Conservation (phyloP, 2,329 filamentous ascomycete species). For the Neophaeococcomyces aloes region DNA sequence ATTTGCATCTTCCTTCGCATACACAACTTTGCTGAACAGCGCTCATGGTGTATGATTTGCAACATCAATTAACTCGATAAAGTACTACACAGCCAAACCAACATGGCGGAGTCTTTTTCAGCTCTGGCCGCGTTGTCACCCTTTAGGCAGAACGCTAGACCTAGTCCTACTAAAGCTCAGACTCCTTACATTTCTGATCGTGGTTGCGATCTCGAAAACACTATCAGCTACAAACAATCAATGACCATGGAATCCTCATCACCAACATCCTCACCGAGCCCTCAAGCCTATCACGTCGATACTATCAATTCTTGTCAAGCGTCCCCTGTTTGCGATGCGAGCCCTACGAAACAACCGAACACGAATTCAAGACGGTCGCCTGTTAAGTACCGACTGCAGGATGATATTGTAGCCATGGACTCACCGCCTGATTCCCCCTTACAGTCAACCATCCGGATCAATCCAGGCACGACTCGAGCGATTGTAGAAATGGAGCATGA, state of each 20-base stretch:
- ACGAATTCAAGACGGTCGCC: conserved; percentile 14
- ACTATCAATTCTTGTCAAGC: not conserved
- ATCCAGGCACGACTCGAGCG: conserved; percentile 21
- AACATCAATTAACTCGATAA: too few species aligned
- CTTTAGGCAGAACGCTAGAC: not conserved
- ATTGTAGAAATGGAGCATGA: conserved; percentile 23
- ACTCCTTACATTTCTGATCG: not conserved
- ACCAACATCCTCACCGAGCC: not conserved
- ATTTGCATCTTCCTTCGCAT: conserved; percentile 1
- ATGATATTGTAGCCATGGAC: conserved; percentile 12
- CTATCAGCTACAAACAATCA: too few species aligned
- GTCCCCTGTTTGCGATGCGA: conserved; percentile 1
- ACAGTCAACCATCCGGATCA: conserved; percentile 23
- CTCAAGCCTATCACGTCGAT: not conserved
- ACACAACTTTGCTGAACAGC: not conserved
- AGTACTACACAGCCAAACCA: not conserved
- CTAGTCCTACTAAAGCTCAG: conserved; percentile 4
- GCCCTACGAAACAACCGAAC: conserved; percentile 16
- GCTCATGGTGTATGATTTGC: not conserved
- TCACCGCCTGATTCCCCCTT: conserved; percentile 21
- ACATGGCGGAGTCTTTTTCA: conserved; percentile 1
- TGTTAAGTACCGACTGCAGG: conserved; percentile 20
- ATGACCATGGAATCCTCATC: too few species aligned
- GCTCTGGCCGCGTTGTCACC: not conserved
- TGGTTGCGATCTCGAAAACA: conserved; percentile 5